A percentile compares a stretch with the other conserved stretches of the same genome.
These are phyloP conservation scores for Cajanus cajan DNA, from an alignment of 306 rosid genomes.

Conservation along the genomic window DNA sequence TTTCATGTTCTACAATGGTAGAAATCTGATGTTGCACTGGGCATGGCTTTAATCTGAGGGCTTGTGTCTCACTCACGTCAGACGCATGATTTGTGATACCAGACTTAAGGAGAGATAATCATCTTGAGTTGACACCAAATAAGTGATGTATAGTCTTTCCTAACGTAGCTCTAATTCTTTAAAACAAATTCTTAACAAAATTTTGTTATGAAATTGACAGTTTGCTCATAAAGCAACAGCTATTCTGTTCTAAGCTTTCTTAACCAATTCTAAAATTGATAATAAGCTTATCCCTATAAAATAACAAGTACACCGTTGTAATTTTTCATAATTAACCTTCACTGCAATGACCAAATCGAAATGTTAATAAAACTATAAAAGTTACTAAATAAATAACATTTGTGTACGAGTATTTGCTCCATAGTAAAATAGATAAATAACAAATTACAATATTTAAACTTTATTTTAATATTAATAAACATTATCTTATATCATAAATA, in stretches of 20 bases:
- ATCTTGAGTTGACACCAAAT: not conserved
- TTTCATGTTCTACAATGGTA: too few relatives aligned
- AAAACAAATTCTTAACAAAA: not conserved
- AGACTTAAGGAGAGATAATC: too few relatives aligned
- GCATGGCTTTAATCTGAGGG: too few relatives aligned
- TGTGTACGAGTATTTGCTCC: not conserved
- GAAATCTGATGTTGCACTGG: too few relatives aligned
- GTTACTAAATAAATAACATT: not conserved
- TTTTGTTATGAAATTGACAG: not conserved
- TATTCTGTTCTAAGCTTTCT: too few relatives aligned
- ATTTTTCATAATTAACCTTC: not conserved
- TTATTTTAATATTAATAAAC: not conserved
- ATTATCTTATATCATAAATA: not conserved
- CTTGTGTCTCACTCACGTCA: too few relatives aligned
- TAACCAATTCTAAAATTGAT: too few relatives aligned
- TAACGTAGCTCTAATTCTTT: not conserved
- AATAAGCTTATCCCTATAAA: not conserved
- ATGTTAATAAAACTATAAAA: not conserved
- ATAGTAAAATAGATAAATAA: not conserved
- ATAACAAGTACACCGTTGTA: not conserved
- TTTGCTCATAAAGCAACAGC: too few relatives aligned
- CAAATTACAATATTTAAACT: not conserved
- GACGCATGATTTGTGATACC: too few relatives aligned
- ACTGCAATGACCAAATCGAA: not conserved
- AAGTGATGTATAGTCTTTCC: not conserved